Evolutionary conservation across 108 stramenopile species (phyloP).

Genomic region (Cylindrotheca closterium): DNA sequence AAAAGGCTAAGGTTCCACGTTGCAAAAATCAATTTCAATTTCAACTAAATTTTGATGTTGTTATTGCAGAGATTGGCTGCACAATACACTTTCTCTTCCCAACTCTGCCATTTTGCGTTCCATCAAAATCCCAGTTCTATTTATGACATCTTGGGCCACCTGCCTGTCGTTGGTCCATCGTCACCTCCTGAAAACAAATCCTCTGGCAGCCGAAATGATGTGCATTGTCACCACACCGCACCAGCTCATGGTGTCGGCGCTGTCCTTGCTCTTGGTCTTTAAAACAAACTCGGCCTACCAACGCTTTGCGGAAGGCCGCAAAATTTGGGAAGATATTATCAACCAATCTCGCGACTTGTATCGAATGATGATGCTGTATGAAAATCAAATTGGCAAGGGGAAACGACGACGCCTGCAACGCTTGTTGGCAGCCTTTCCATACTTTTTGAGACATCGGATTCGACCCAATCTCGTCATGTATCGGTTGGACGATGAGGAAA

Average conservation of each 20-base stretch:
- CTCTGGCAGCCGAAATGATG: constrained; percentile 36
- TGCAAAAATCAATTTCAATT: neutral
- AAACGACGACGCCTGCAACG: constrained; percentile 65
- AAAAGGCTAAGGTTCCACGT: neutral
- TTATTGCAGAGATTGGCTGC: constrained; percentile 73
- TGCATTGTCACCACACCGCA: constrained; percentile 67
- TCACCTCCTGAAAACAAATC: constrained; percentile 26
- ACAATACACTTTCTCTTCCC: constrained; percentile 85
- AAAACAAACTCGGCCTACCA: constrained; percentile 91
- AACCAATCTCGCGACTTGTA: constrained; percentile 76
- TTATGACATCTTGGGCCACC: constrained; percentile 63
- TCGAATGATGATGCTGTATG: constrained; percentile 79
- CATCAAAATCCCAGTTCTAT: constrained; percentile 65
- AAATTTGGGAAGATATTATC: constrained; percentile 78
- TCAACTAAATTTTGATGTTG: neutral
- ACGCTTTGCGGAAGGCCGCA: constrained; percentile 90
- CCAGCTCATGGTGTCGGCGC: constrained; percentile 77
- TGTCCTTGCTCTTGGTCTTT: constrained; percentile 88
- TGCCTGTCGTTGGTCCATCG: constrained; percentile 56
- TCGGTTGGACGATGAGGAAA: constrained; percentile 56
- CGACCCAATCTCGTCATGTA: constrained; percentile 72
- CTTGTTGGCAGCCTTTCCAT: constrained; percentile 82
- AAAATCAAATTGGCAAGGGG: constrained; percentile 69
- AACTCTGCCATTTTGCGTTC: constrained; percentile 78
- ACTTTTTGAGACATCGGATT: constrained; percentile 77